Evolutionary conservation across 176 grass and related monocot genomes (phyloP).

Genomic region (Raddia guianensis): DNA sequence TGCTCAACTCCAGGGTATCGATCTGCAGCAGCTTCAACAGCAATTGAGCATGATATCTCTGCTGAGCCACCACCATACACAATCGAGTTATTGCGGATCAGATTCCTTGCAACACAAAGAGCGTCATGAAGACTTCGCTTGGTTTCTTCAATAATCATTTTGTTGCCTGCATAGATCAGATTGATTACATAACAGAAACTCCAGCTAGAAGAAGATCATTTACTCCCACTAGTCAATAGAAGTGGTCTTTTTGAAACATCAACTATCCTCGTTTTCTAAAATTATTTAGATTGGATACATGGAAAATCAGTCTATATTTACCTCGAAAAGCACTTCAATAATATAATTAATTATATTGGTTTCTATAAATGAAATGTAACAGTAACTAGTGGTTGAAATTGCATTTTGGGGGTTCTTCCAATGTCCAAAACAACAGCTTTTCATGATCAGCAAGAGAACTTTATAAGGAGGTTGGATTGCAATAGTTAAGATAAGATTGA

Average conservation of each 20-base stretch:
- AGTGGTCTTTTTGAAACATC: too few relatives aligned
- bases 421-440: too few relatives aligned
- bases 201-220: conserved; percentile 5
- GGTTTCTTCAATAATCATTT: conserved; percentile 99
- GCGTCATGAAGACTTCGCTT: conserved; percentile 93
- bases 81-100: conserved; percentile 89
- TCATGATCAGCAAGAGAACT: too few relatives aligned
- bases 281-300: too few relatives aligned
- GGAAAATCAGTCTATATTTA: too few relatives aligned
- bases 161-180: conserved; percentile 59
- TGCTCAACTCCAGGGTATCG: conserved; percentile 88
- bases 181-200: background rate
- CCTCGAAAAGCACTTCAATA: too few relatives aligned
- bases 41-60: conserved; percentile 91
- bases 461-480: background rate
- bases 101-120: conserved; percentile 95
- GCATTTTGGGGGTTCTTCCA: too few relatives aligned
- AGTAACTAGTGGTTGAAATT: too few relatives aligned
- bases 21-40: conserved; percentile 89
- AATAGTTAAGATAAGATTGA: background rate
- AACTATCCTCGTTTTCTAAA: too few relatives aligned
- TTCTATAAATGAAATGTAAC: too few relatives aligned
- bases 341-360: too few relatives aligned
- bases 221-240: background rate
- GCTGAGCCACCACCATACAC: conserved; percentile 91